These are phyloP conservation scores for Brassica juncea DNA, from an alignment of 345 rosid species.

Conservation along the genomic window DNA sequence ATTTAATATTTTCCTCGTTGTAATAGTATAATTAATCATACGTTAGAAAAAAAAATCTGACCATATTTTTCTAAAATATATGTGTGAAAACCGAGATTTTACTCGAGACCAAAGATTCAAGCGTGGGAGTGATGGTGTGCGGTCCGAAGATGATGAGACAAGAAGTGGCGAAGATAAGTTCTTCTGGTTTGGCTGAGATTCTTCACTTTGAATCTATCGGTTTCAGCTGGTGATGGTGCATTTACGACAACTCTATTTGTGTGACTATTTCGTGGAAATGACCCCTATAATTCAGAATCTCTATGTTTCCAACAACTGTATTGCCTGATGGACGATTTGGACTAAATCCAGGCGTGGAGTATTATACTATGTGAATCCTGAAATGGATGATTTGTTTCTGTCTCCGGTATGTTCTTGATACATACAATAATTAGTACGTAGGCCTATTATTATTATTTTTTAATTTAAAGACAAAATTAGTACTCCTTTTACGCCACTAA, in stretches of 20 bases:
- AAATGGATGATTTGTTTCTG: neutral
- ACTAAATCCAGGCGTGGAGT: conserved; percentile 4
- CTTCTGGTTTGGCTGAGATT: conserved; percentile 58
- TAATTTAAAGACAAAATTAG: no score
- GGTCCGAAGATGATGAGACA: conserved; percentile 82
- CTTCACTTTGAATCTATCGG: conserved; percentile 78
- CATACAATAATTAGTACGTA: no score
- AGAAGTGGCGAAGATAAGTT: conserved; percentile 62
- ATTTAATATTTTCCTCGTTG: no score
- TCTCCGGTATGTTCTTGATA: neutral
- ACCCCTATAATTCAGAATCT: neutral
- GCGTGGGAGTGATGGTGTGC: conserved; percentile 71
- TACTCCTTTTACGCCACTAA: no score
- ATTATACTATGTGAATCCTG: neutral
- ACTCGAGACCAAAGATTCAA: conserved; percentile 50
- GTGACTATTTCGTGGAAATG: conserved; percentile 7
- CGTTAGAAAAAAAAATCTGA: no score
- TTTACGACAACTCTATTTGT: neutral
- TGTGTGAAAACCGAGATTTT: conserved; percentile 46
- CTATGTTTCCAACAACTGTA: neutral
- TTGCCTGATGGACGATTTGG: conserved; percentile 1
- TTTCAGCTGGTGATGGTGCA: conserved; percentile 68
- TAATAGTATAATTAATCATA: no score
- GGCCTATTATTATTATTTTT: no score
- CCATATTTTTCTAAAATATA: no score